phyloP scores from a whole-genome alignment of 1,284 basidiomycete species.

The Gomphus sp. region DNA sequence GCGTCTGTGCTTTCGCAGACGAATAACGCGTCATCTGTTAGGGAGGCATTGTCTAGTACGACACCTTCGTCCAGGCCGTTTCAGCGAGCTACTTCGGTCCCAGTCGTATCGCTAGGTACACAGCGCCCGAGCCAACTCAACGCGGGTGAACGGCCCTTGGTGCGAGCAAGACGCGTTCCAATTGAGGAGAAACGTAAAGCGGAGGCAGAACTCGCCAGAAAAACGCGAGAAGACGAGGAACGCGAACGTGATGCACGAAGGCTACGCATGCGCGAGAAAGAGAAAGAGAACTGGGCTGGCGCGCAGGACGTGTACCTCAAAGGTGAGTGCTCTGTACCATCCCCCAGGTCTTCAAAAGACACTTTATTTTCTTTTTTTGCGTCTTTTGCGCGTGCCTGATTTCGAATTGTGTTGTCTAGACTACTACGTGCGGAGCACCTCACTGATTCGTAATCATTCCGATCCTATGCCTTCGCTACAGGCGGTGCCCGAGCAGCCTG shows the following conservation, averaged over 20 bases:
- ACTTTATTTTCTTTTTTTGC: background rate
- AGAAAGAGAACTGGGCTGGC: slow-evolving; percentile 6
- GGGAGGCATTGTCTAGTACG: slow-evolving; percentile 19
- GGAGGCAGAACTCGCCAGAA: slow-evolving; percentile 15
- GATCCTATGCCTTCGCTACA: background rate
- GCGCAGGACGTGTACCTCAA: background rate
- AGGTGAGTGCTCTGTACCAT: background rate
- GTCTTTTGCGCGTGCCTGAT: background rate
- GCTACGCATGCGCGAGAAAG: slow-evolving; percentile 25
- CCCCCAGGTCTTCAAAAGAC: background rate
- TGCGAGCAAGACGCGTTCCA: slow-evolving; percentile 31
- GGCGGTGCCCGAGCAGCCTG: background rate
- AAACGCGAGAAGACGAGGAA: slow-evolving; percentile 28
- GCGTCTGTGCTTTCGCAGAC: slow-evolving; percentile 53
- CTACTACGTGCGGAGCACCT: background rate
- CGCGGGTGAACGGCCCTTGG: slow-evolving; percentile 26
- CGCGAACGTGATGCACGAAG: slow-evolving; percentile 26
- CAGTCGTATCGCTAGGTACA: slow-evolving; percentile 22
- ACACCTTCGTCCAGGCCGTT: slow-evolving; percentile 36
- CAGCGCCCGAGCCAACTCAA: slow-evolving; percentile 23
- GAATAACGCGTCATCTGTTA: slow-evolving; percentile 40
- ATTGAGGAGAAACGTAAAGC: slow-evolving; percentile 31
- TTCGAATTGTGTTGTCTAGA: background rate
- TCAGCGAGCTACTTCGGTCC: slow-evolving; percentile 52
- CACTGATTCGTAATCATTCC: slow-evolving; percentile 8